Percentiles rank a stretch among this genome's conserved stretches.
Evolutionary conservation across 805 yeast genomes (phyloP).

Genomic region (Priceomyces castillae): DNA sequence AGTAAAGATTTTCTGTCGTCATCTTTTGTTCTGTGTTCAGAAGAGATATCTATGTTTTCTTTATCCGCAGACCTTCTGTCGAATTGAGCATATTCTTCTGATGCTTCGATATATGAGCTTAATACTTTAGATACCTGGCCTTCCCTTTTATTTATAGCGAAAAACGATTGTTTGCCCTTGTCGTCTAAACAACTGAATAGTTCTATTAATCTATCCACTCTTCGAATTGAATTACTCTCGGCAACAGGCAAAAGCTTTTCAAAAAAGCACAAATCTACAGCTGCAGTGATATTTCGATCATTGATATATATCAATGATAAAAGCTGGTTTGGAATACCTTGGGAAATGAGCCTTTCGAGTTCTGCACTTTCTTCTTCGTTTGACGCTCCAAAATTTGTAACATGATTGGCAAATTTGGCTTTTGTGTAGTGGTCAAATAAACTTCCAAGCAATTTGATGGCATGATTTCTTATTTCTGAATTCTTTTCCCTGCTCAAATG

Average conservation of each 20-base stretch:
- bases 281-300: conserved; percentile 60
- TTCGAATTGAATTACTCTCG: conserved; percentile 38
- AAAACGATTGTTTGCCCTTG: conserved; percentile 60
- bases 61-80: conserved; percentile 12
- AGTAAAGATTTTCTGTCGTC: conserved; percentile 18
- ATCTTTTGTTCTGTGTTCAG: not conserved
- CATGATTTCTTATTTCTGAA: conserved; percentile 57
- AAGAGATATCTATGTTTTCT: conserved; percentile 12
- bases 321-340: conserved; percentile 62
- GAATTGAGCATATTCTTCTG: conserved; percentile 38
- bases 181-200: conserved; percentile 50
- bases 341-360: conserved; percentile 29
- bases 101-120: conserved; percentile 44
- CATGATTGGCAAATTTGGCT: conserved; percentile 11
- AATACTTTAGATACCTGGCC: conserved; percentile 55
- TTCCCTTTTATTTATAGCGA: conserved; percentile 70
- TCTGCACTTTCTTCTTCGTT: conserved; percentile 21
- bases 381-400: conserved; percentile 30
- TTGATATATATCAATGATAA: conserved; percentile 71
- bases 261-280: conserved; percentile 59
- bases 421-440: conserved; percentile 49
- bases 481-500: conserved; percentile 73
- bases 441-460: conserved; percentile 53
- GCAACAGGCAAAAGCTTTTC: conserved; percentile 58
- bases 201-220: conserved; percentile 54